Percentiles rank a stretch among this genome's conserved stretches.
Conservation (phyloP, 1,284 basidiomycete species). For the Xerocomus minutiporus region DNA sequence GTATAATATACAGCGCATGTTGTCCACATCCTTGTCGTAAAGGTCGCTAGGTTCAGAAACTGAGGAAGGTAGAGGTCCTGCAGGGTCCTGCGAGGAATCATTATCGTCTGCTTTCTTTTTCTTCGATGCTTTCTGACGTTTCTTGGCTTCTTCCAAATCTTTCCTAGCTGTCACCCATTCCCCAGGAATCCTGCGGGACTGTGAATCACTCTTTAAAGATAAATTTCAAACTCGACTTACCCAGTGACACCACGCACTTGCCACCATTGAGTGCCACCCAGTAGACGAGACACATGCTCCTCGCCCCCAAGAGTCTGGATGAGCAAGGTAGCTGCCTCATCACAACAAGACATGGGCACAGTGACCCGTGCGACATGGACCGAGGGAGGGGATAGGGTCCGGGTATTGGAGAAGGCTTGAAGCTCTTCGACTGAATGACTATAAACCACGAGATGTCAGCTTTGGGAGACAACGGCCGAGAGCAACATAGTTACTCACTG, state of each 20-base stretch:
- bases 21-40: slow-evolving; percentile 74
- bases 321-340: slow-evolving; percentile 73
- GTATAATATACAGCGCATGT: slow-evolving; percentile 82
- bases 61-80: slow-evolving; percentile 14
- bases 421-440: slow-evolving; percentile 82
- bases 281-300: slow-evolving; percentile 64
- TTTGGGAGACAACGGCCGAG: neutral
- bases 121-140: slow-evolving; percentile 46
- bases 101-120: slow-evolving; percentile 24
- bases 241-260: slow-evolving; percentile 78
- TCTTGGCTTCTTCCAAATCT: slow-evolving; percentile 63
- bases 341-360: slow-evolving; percentile 73
- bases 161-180: slow-evolving; percentile 87
- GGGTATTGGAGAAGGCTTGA: slow-evolving; percentile 81
- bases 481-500: slow-evolving; percentile 37
- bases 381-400: slow-evolving; percentile 86
- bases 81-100: slow-evolving; percentile 18
- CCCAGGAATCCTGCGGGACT: slow-evolving; percentile 60
- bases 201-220: slow-evolving; percentile 1
- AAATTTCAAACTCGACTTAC: slow-evolving; percentile 35
- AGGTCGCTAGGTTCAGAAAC: slow-evolving; percentile 28
- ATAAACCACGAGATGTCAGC: slow-evolving; percentile 2
- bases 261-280: slow-evolving; percentile 97
- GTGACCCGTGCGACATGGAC: slow-evolving; percentile 74
- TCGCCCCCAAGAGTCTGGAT: slow-evolving; percentile 83